phyloP scores from a whole-genome alignment of 2,329 filamentous ascomycete species.

The Arthrobotrys megalospora region DNA sequence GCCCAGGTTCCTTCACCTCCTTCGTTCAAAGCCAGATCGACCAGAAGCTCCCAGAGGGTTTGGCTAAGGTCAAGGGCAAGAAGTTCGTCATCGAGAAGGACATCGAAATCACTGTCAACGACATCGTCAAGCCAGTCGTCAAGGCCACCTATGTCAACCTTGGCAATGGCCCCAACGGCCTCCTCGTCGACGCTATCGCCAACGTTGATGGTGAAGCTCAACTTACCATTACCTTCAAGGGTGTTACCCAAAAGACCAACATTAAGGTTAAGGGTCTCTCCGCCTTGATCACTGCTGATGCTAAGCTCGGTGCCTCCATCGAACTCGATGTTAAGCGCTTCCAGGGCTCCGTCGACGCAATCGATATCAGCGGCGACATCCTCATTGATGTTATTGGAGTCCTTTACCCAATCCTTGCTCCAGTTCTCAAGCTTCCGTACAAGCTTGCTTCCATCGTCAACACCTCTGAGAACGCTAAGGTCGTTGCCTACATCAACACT shows the following conservation, averaged over 20 bases:
- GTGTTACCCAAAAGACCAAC: conserved; percentile 37
- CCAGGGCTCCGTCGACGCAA: conserved; percentile 27
- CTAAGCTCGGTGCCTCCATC: conserved; percentile 14
- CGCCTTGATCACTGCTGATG: conserved; percentile 36
- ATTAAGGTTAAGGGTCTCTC: conserved; percentile 37
- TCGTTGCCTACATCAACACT: conserved; percentile 34
- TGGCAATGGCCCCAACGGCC: conserved; percentile 17
- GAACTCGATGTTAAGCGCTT: conserved; percentile 31
- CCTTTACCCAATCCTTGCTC: conserved; percentile 46
- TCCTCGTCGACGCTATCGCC: conserved; percentile 39
- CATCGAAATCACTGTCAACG: conserved; percentile 28
- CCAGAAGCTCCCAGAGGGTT: conserved; percentile 32
- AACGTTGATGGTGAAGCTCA: conserved; percentile 30
- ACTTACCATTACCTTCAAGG: conserved; percentile 28
- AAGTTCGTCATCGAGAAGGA: conserved; percentile 21
- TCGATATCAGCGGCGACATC: conserved; percentile 48
- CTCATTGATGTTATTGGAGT: conserved; percentile 39
- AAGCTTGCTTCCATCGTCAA: conserved; percentile 50
- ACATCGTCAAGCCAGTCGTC: conserved; percentile 36
- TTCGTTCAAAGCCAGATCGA: conserved; percentile 48
- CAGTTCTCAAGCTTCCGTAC: conserved; percentile 55
- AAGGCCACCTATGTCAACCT: conserved; percentile 50
- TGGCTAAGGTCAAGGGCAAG: conserved; percentile 40
- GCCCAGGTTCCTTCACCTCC: conserved; percentile 30
- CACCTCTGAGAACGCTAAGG: conserved; percentile 50